Evolutionary conservation across 139 green algal species (phyloP).

Genomic region (Chlorella ohadii): DNA sequence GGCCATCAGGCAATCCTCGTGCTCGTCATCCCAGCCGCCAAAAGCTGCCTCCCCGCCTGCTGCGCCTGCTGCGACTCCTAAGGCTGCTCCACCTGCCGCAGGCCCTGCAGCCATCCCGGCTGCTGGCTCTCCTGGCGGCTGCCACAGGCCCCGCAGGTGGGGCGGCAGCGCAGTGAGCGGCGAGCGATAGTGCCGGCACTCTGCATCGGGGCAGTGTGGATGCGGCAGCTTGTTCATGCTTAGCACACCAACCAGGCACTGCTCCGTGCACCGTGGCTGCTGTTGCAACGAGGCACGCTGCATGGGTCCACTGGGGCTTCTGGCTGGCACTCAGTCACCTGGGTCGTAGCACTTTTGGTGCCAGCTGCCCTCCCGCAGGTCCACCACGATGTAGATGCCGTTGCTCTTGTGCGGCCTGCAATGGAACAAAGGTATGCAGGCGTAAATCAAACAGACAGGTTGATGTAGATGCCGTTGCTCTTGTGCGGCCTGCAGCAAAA

Average conservation of each 20-base stretch:
- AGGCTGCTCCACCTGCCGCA: not conserved
- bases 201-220: conserved; percentile 49
- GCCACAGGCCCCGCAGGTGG: conserved; percentile 11
- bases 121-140: not conserved
- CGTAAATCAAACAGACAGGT: too few relatives aligned
- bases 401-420: conserved; percentile 71
- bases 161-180: conserved; percentile 50
- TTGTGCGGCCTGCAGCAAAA: conserved; percentile 53
- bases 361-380: conserved; percentile 57
- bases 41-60: not conserved
- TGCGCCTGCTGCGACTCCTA: not conserved
- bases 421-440: too few relatives aligned
- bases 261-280: too few relatives aligned
- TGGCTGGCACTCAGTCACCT: too few relatives aligned
- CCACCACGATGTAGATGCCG: conserved; percentile 69
- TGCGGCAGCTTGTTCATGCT: too few relatives aligned
- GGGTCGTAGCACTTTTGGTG: conserved; percentile 73
- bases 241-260: too few relatives aligned
- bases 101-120: not conserved
- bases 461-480: conserved; percentile 77
- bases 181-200: conserved; percentile 62
- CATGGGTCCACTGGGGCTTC: too few relatives aligned
- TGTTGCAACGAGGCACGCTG: too few relatives aligned
- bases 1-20: conserved; percentile 17
- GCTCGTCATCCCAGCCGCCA: not conserved